phyloP scores from a whole-genome alignment of 2,329 filamentous ascomycete genomes.

The Rutstroemia sp. region DNA sequence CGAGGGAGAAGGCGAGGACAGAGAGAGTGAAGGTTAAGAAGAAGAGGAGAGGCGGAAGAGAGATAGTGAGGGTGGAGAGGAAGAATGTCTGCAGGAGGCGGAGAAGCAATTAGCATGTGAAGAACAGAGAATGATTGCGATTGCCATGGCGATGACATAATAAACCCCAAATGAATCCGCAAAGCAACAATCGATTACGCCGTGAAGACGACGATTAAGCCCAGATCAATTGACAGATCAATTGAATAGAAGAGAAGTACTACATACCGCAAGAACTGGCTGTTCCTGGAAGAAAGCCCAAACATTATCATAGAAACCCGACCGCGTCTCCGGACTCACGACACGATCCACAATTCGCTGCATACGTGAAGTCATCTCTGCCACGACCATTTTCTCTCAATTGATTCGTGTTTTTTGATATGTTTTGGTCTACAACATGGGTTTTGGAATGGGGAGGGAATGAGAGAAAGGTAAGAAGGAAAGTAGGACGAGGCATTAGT shows the following conservation, averaged over 20 bases:
- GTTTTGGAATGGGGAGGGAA: too few species aligned
- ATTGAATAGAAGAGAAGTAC: background rate
- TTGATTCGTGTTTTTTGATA: too few species aligned
- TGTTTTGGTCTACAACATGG: too few species aligned
- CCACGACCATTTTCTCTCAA: background rate
- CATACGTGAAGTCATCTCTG: constrained; percentile 14
- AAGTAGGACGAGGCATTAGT: too few species aligned
- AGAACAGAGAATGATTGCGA: background rate
- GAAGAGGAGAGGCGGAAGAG: constrained; percentile 58
- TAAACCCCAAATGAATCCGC: background rate
- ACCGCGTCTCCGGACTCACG: constrained; percentile 54
- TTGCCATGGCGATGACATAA: background rate
- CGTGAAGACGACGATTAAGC: background rate
- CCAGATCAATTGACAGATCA: background rate
- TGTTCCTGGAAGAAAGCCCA: constrained; percentile 52
- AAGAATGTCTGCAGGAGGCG: constrained; percentile 54
- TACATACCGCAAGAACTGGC: constrained; percentile 61
- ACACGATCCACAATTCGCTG: constrained; percentile 37
- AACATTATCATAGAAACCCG: constrained; percentile 45
- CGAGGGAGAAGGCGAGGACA: constrained; percentile 53
- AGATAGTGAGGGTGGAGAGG: constrained; percentile 55
- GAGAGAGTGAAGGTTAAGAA: constrained; percentile 61
- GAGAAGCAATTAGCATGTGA: background rate
- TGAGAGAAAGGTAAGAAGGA: too few species aligned
- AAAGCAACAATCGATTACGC: too few species aligned